phyloP scores from a whole-genome alignment of 176 grass and related monocot genomes.

The Carex myosuroides region DNA sequence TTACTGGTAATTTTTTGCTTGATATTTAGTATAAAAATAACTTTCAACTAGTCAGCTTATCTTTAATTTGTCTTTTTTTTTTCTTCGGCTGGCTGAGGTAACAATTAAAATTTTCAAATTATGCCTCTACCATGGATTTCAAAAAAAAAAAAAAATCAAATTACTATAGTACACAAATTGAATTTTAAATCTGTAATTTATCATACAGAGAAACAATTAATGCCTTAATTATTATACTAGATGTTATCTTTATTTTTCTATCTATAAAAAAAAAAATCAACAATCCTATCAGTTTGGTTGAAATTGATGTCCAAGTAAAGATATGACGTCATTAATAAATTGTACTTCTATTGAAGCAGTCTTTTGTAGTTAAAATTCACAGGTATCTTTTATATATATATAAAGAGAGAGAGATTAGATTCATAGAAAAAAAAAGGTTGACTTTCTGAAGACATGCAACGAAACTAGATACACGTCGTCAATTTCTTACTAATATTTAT shows the following conservation, averaged over 20 bases:
- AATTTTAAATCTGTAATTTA: neutral
- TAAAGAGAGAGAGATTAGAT: neutral
- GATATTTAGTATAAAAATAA: neutral
- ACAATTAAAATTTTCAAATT: neutral
- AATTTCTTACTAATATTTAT: neutral
- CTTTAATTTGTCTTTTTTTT: neutral
- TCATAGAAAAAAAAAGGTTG: neutral
- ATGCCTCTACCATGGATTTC: no score
- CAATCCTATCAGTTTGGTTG: neutral
- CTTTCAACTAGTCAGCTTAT: neutral
- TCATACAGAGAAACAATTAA: neutral
- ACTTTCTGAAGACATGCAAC: neutral
- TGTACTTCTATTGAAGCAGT: neutral
- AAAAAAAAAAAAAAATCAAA: neutral
- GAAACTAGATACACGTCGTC: neutral
- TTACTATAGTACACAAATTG: neutral
- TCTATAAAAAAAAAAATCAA: no score
- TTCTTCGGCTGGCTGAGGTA: neutral
- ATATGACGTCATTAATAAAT: neutral
- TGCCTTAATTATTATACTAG: neutral
- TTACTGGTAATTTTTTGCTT: neutral
- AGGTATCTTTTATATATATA: neutral
- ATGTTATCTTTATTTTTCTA: neutral
- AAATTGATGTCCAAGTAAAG: neutral
- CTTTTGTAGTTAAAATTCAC: neutral